Evolutionary conservation across 2,329 filamentous ascomycete species (phyloP), one percentile per base, ranked within the genome.

Genomic region (Colletotrichum simmondsii): DNA sequence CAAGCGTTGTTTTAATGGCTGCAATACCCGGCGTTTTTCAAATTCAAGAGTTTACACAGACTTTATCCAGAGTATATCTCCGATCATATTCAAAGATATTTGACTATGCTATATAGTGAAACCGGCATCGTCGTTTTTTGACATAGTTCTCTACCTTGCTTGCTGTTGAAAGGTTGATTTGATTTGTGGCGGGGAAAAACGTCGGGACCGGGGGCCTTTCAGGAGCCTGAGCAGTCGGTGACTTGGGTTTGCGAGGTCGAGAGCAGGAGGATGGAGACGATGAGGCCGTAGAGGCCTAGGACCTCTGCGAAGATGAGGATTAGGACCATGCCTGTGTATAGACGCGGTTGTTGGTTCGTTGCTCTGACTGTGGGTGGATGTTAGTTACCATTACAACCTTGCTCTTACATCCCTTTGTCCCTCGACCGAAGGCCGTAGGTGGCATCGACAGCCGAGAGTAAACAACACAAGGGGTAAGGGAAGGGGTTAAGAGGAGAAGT

Each of bases 231-330:
- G 32, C 62, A 65, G 24, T 65, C 32, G 19, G 62, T 65, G 8
- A 56, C 52, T 30, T 37, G n/a, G 16, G 30, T 42, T 5, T 49
- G 42, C 19, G 62, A 65, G 19, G 64, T 83, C 5, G 86, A 86
- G 71, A 87, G 77, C 85, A 88, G 85, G 62, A 88, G 76, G 65
- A 88, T 86, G 22, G 83, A 82, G 26, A 88, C 84, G 59, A 88
- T 85, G 42, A 86, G 82, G 4, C 85, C 85, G 71, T 87, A 87
- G 4, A 86, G 78, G 8, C 83, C 83, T 53, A 86, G 75, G 19
- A 87, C 85, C 72, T 86, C 84, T 58, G 85, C 81, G 67, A 86
- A 86, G 78, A 87, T 86, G 72, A 87, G 81, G 65, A 86, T 86
- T 46, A 87, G 80, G 26, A 87, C 83, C 84, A 87, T 85, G 74